These are phyloP conservation scores for Zhuliangozyma blackwelliae DNA, from an alignment of 1,139 yeast genomes.

Conservation along the genomic window DNA sequence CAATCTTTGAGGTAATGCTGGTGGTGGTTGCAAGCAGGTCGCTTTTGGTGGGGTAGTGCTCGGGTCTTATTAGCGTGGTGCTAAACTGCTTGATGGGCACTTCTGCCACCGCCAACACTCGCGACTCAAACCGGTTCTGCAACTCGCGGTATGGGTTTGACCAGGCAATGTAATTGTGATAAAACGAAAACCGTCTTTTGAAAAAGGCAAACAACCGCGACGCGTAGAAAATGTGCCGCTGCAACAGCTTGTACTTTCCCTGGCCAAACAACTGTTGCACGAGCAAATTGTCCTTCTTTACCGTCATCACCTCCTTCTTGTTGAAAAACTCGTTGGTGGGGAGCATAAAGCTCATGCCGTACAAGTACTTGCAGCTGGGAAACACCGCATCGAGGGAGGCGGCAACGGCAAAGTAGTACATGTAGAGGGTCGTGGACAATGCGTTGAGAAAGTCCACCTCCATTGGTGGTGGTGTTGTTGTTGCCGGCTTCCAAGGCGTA, in stretches of 20 bases:
- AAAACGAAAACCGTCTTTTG: conserved; percentile 17
- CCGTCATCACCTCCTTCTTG: conserved; percentile 13
- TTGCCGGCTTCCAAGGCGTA: conserved; percentile 4
- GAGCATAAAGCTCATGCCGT: conserved; percentile 19
- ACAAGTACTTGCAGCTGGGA: conserved; percentile 22
- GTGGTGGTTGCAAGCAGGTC: neutral
- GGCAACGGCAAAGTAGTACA: conserved; percentile 23
- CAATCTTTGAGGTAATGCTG: neutral
- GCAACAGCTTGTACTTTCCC: conserved; percentile 11
- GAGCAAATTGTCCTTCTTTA: conserved; percentile 8
- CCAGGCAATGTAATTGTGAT: conserved; percentile 19
- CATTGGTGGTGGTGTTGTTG: neutral
- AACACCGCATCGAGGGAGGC: conserved; percentile 23
- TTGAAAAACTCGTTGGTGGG: conserved; percentile 13
- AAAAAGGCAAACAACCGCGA: conserved; percentile 25
- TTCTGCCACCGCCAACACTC: conserved; percentile 19
- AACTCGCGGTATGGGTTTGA: conserved; percentile 12
- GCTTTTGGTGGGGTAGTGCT: conserved; percentile 25
- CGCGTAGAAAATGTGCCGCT: conserved; percentile 24
- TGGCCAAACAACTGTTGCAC: too few species aligned
- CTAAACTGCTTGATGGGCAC: conserved; percentile 24
- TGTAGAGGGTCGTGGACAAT: conserved; percentile 19
- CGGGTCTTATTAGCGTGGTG: conserved; percentile 27
- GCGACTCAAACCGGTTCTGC: conserved; percentile 11
- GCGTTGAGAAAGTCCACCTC: conserved; percentile 12